Base-by-base conservation (phyloP, 768 basidiomycete species). In the Mycena filopes region DNA sequence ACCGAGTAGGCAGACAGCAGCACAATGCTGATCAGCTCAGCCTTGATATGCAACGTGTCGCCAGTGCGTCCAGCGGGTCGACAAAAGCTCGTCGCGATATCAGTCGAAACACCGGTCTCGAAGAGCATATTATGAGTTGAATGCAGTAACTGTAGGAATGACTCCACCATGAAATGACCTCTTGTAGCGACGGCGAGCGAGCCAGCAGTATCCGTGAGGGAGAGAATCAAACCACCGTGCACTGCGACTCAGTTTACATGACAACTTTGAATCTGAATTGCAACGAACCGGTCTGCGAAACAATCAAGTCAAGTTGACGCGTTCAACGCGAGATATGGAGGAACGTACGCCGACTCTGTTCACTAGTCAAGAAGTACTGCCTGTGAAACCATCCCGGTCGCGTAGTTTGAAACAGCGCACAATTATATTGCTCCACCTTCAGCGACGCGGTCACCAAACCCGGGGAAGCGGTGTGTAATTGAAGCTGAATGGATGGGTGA, bases 151-250 rank as follows among this genome's bases (percentile, higher is more conserved):
- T 25, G 40, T 41, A 57, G 20, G 18, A 23, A 21, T 20, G 4
- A 16, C 10, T 41, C 3, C 55, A 69, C 68, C 93, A 94, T 93
- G 71, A 80, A 95, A 11, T 93, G 89, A 3, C 94, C 94, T 67
- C 89, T 89, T 16, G 89, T 86, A 1, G 93, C 91, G 26, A 95
- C 86, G n/a, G 90, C 93, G 20, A 95, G 84, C 1, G 93, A 94
- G 4, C 94, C 65, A 20, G 95, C 76, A 16, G 93, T 94, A 75
- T 95, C 94, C 6, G 94, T 94, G 31, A 95, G 79, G 11, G 93
- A 93, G 72, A 92, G 75, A 67, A 95, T 86, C 40, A 95, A 83
- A 23, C 94, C 94, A 20, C 94, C 94, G 69, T 95, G 93, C 25
- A 90, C 90, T 75, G 82, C 31, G 41, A 65, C 23, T 21, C 25